Conservation (phyloP, 306 rosid species). For the Inga laurina region DNA sequence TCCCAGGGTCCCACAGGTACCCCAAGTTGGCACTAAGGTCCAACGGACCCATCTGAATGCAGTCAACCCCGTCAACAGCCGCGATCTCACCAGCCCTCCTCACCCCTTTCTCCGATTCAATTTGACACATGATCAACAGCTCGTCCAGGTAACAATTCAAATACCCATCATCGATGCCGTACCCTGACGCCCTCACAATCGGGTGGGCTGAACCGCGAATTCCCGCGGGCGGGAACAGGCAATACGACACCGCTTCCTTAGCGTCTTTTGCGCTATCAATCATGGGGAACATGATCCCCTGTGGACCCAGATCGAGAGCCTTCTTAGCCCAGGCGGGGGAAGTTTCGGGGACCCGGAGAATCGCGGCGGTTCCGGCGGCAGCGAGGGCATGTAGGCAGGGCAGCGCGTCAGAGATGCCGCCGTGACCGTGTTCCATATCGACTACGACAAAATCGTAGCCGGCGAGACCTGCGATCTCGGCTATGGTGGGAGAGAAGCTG, state of each 20-base stretch:
- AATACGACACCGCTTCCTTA: conserved; percentile 61
- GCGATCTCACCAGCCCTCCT: conserved; percentile 47
- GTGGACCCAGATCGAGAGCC: conserved; percentile 84
- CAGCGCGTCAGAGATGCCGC: conserved; percentile 64
- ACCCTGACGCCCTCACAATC: conserved; percentile 65
- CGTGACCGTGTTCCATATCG: conserved; percentile 91
- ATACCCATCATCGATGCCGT: conserved; percentile 80
- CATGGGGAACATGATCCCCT: conserved; percentile 87
- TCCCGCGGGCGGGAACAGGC: conserved; percentile 71
- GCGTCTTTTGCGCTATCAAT: conserved; percentile 64
- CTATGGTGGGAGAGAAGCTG: conserved; percentile 77
- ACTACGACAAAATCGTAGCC: conserved; percentile 79
- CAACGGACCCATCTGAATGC: conserved; percentile 84
- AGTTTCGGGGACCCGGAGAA: conserved; percentile 69
- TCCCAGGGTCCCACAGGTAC: conserved; percentile 74
- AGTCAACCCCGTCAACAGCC: conserved; percentile 77
- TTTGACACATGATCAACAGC: conserved; percentile 71
- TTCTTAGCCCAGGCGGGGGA: conserved; percentile 80
- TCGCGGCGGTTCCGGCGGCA: conserved; percentile 62
- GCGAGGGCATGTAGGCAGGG: conserved; percentile 75
- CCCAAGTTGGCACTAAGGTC: conserved; percentile 88
- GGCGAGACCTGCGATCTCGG: conserved; percentile 75
- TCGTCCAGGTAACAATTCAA: conserved; percentile 61
- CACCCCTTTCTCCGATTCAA: conserved; percentile 61
- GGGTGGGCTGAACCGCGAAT: conserved; percentile 84